Percentiles rank a stretch among this genome's conserved stretches.
phyloP scores from a whole-genome alignment of 2,329 filamentous ascomycete species.

The Hypoxylon sp. region DNA sequence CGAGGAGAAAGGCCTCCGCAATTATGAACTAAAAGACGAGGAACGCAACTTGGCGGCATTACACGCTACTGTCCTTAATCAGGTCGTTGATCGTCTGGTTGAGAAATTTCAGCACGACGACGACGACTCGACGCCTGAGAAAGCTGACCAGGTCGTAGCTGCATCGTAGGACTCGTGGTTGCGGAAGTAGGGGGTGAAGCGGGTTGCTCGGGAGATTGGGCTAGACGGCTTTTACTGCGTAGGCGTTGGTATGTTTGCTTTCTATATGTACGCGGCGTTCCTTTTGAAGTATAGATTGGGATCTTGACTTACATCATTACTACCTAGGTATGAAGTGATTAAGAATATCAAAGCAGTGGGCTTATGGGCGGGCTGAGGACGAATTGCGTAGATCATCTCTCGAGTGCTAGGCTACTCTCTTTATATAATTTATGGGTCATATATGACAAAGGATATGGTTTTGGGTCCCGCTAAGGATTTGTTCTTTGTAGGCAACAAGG shows the following conservation, averaged over 20 bases:
- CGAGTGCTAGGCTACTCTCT: background rate
- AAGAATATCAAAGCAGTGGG: background rate
- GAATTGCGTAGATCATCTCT: background rate
- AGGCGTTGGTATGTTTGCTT: too few relatives aligned
- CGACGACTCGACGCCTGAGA: constrained; percentile 1
- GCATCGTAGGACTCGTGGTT: background rate
- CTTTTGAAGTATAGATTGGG: background rate
- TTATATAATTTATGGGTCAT: background rate
- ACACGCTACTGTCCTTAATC: constrained; percentile 8
- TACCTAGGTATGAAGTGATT: background rate
- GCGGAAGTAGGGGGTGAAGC: background rate
- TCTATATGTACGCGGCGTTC: too few relatives aligned
- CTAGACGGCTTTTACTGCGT: background rate
- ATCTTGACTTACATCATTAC: background rate
- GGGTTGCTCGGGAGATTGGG: background rate
- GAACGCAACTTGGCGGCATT: background rate
- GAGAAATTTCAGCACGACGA: constrained; percentile 15
- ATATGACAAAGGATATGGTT: background rate
- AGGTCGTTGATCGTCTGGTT: constrained; percentile 18
- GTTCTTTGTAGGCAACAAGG: background rate
- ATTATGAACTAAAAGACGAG: constrained; percentile 3
- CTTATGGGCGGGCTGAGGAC: too few relatives aligned
- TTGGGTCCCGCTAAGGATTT: background rate
- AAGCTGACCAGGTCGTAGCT: constrained; percentile 8
- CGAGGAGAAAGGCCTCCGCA: constrained; percentile 13